Conservation (phyloP, 176 grass and related monocot species). For the Eleusine indica region DNA sequence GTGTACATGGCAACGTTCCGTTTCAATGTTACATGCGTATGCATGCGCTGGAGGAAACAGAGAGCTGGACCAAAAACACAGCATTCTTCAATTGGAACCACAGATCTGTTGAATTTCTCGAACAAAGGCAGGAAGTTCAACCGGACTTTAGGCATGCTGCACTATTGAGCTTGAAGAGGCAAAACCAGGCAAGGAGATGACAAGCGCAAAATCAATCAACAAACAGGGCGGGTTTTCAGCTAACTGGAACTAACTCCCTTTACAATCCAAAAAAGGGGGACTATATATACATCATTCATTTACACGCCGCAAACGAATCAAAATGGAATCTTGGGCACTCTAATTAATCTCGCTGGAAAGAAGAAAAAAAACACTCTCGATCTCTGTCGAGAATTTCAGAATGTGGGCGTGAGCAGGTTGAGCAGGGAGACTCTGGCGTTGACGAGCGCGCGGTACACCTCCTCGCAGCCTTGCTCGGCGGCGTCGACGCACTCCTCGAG, state of each 20-base stretch:
- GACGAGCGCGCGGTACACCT: conserved; percentile 65
- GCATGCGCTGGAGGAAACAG: neutral
- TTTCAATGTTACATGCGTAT: neutral
- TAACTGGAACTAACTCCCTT: conserved; percentile 1
- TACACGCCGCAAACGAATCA: conserved; percentile 44
- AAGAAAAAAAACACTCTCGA: neutral
- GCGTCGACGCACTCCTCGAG: conserved; percentile 63
- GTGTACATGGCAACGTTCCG: conserved; percentile 10
- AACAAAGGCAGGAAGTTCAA: neutral
- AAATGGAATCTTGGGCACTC: conserved; percentile 36
- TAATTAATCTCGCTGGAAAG: conserved; percentile 18
- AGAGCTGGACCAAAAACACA: neutral
- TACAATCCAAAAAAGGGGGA: conserved; percentile 11
- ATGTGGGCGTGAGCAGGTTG: conserved; percentile 70
- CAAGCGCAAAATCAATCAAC: neutral
- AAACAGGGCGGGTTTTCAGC: neutral
- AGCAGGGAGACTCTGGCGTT: conserved; percentile 73
- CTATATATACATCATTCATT: conserved; percentile 57
- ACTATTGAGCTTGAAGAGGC: neutral
- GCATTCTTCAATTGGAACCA: neutral
- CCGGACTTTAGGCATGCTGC: neutral
- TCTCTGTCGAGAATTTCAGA: conserved; percentile 27
- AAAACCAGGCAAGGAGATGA: neutral
- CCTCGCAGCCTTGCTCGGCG: conserved; percentile 54
- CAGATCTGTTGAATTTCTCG: neutral